phyloP scores from a whole-genome alignment of 768 basidiomycete species.

The Mrakia blollopis region DNA sequence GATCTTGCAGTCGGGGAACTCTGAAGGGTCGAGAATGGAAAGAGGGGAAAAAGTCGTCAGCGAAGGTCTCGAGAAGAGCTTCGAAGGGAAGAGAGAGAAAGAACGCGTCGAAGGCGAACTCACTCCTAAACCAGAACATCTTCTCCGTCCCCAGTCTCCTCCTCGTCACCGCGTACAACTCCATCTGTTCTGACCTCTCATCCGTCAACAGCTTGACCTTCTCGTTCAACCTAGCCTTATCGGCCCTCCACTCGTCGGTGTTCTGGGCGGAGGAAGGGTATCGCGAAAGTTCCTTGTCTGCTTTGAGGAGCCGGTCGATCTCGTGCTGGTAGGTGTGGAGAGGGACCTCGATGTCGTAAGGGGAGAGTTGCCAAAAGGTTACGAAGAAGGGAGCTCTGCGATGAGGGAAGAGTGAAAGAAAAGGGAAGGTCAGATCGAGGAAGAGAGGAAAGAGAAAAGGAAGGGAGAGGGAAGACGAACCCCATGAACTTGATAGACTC shows the following conservation, averaged over 20 bases:
- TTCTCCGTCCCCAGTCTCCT: conserved; percentile 23
- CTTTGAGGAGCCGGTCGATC: conserved; percentile 47
- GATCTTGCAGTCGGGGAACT: conserved; percentile 17
- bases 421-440: background rate
- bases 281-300: conserved; percentile 35
- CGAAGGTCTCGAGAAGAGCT: background rate
- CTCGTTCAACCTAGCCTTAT: conserved; percentile 1
- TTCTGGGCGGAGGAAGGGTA: conserved; percentile 28
- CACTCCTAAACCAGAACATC: conserved; percentile 31
- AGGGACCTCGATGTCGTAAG: conserved; percentile 80
- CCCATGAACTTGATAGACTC: conserved; percentile 63
- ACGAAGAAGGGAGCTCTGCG: conserved; percentile 82
- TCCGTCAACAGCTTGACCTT: conserved; percentile 5
- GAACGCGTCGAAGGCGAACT: background rate
- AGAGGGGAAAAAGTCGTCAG: background rate
- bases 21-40: background rate
- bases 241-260: conserved; percentile 20
- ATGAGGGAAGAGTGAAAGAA: background rate
- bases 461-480: conserved; percentile 49
- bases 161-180: conserved; percentile 20
- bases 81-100: background rate
- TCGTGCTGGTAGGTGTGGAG: conserved; percentile 73
- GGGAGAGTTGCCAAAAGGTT: conserved; percentile 94
- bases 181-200: conserved; percentile 26
- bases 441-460: conserved; percentile 25